phyloP scores from a whole-genome alignment of 441 rosid genomes.

The Adansonia grandidieri region DNA sequence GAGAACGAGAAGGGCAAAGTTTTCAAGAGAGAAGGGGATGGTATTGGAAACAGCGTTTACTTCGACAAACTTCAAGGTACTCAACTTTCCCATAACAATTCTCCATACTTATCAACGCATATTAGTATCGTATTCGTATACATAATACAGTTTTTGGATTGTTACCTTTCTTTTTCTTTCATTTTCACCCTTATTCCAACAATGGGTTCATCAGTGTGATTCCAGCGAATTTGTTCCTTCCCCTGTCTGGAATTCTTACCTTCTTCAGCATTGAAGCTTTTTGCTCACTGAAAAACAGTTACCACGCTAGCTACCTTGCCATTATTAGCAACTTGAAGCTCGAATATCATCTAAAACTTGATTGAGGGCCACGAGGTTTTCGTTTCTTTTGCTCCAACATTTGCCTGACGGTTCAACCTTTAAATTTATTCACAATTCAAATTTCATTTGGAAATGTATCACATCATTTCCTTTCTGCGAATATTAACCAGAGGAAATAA shows the following conservation, averaged over 20 bases:
- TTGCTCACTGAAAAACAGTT: background rate
- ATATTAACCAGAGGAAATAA: background rate
- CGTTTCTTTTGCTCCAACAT: background rate
- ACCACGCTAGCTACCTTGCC: background rate
- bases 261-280: slow-evolving; percentile 4
- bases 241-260: background rate
- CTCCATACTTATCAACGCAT: background rate
- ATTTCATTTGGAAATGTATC: background rate
- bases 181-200: background rate
- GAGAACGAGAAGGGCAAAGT: background rate
- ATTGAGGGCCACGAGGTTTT: slow-evolving; percentile 3
- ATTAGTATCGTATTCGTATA: background rate
- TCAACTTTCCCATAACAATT: background rate
- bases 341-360: background rate
- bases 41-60: slow-evolving; percentile 33
- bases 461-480: background rate
- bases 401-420: background rate
- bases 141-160: background rate
- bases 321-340: background rate
- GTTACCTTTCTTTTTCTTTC: background rate
- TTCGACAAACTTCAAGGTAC: slow-evolving; percentile 43
- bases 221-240: background rate
- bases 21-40: slow-evolving; percentile 21
- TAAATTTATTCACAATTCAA: background rate
- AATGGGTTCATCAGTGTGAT: background rate